Conservation (phyloP, 192 early-diverging fungal species). For the Linnemannia hyalina region DNA sequence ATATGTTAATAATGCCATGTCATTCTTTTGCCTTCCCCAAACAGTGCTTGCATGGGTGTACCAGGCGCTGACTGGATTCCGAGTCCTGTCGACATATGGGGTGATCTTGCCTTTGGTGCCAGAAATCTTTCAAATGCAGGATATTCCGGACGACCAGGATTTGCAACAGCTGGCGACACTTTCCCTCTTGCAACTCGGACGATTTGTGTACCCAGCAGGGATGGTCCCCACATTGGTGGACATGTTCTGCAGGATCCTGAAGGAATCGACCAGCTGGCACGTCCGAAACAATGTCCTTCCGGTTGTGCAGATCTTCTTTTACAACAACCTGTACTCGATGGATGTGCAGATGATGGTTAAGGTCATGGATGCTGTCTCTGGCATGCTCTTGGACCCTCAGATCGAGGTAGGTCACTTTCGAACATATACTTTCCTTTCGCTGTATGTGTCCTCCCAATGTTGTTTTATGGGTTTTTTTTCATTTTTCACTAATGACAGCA, state of each 20-base stretch:
- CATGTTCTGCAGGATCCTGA: conserved; percentile 67
- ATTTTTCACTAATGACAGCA: not conserved
- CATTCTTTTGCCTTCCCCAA: not conserved
- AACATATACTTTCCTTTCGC: no score
- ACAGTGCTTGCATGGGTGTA: conserved; percentile 78
- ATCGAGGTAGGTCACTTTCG: conserved; percentile 73
- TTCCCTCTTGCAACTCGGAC: conserved; percentile 65
- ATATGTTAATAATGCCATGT: not conserved
- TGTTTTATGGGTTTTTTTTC: no score
- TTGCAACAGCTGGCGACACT: conserved; percentile 70
- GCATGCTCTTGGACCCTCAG: conserved; percentile 85
- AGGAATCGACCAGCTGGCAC: conserved; percentile 81
- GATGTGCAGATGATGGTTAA: conserved; percentile 63
- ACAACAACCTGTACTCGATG: conserved; percentile 84
- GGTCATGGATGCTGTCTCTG: conserved; percentile 78
- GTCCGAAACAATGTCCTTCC: conserved; percentile 83
- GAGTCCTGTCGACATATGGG: conserved; percentile 68
- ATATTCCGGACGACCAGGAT: conserved; percentile 79
- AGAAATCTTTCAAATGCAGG: conserved; percentile 77
- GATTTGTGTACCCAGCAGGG: conserved; percentile 64
- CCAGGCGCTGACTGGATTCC: conserved; percentile 65
- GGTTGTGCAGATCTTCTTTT: conserved; percentile 88
- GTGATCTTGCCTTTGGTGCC: conserved; percentile 68
- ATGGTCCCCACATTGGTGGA: conserved; percentile 66
- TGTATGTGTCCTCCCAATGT: no score